These are phyloP conservation scores for Colletotrichum euphorbiae DNA, from an alignment of 2,329 filamentous ascomycete genomes.

Conservation along the genomic window DNA sequence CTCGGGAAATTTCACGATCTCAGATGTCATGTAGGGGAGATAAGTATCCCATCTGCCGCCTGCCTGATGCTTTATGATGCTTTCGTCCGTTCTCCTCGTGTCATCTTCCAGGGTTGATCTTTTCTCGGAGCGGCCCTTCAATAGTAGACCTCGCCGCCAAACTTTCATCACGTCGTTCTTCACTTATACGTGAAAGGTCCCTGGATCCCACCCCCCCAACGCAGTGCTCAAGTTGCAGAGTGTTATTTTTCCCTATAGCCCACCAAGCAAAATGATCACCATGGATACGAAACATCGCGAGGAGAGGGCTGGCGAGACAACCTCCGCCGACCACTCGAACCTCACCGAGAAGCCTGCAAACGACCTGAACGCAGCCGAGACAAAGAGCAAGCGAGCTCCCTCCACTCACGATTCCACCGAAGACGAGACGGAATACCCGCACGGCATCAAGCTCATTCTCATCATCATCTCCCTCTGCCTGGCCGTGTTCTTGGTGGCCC, in stretches of 20 bases:
- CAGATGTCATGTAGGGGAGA: slow-evolving; percentile 1
- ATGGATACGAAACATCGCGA: slow-evolving; percentile 24
- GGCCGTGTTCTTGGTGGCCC: slow-evolving; percentile 61
- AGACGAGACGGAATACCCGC: slow-evolving; percentile 51
- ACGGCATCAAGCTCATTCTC: slow-evolving; percentile 52
- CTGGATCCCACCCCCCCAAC: background rate
- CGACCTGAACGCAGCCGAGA: background rate
- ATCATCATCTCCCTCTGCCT: slow-evolving; percentile 59
- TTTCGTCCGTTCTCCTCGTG: background rate
- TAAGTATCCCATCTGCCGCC: slow-evolving; percentile 17
- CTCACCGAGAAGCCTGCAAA: slow-evolving; percentile 18
- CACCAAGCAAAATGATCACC: background rate
- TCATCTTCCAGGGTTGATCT: slow-evolving; percentile 9
- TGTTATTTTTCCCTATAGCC: background rate
- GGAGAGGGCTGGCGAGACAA: slow-evolving; percentile 9
- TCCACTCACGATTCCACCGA: slow-evolving; percentile 24
- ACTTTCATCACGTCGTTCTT: background rate
- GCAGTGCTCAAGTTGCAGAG: background rate
- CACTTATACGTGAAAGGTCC: slow-evolving; percentile 10
- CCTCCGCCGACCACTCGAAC: slow-evolving; percentile 27
- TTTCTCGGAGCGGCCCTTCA: background rate
- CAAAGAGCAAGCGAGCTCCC: slow-evolving; percentile 1
- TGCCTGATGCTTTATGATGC: background rate
- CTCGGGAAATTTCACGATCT: slow-evolving; percentile 19
- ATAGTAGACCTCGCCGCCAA: background rate